These are phyloP conservation scores for Closterium sp. DNA, from an alignment of 139 green algal species.

Conservation along the genomic window DNA sequence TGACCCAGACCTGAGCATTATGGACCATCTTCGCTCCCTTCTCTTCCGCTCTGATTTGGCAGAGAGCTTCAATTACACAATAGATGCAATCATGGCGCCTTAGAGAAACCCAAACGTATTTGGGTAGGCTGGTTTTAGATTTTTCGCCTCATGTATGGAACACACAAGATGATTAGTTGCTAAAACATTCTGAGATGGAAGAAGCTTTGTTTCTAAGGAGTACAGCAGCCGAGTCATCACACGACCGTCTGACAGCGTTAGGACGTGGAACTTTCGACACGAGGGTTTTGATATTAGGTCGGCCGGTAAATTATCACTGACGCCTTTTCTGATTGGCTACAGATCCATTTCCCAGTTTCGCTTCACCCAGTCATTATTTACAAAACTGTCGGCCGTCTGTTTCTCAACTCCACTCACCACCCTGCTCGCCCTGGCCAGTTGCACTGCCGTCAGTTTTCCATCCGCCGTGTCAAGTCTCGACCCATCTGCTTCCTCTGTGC, in stretches of 20 bases:
- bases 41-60: slow-evolving; percentile 52
- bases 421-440: not conserved
- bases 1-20: slow-evolving; percentile 49
- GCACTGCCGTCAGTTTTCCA: not conserved
- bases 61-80: slow-evolving; percentile 26
- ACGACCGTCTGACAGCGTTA: not conserved
- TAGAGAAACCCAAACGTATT: not conserved
- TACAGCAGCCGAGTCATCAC: not conserved
- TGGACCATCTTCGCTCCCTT: slow-evolving; percentile 42
- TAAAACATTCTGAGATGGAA: not conserved
- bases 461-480: too few relatives aligned
- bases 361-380: not conserved
- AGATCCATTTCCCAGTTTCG: not conserved
- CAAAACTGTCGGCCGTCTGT: not conserved
- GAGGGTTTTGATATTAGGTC: not conserved
- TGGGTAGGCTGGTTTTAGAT: too few relatives aligned
- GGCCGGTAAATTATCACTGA: not conserved
- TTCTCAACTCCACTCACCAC: not conserved
- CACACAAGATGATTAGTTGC: too few relatives aligned
- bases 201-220: not conserved
- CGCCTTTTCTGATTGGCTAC: not conserved
- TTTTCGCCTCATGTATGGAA: too few relatives aligned
- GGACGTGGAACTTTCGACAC: not conserved
- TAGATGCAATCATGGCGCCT: slow-evolving; percentile 44
- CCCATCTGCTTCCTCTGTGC: too few relatives aligned